Conservation (phyloP, 2,329 filamentous ascomycete genomes). For the Fusarium praegraminearum region DNA sequence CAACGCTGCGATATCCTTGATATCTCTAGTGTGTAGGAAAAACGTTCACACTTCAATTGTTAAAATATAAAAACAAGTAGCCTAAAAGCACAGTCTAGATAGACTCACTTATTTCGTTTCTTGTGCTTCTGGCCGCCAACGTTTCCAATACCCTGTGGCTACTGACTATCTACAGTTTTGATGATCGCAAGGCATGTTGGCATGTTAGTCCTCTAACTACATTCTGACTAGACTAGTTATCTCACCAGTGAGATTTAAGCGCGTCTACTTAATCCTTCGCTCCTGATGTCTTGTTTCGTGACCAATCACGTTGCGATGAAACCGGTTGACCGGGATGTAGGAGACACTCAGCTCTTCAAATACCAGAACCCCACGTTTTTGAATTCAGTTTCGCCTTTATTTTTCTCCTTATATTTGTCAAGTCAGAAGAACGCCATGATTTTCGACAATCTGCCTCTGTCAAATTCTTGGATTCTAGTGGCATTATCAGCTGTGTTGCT, state of each 20-base stretch:
- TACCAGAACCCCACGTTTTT: background rate
- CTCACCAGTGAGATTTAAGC: background rate
- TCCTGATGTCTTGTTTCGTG: accelerated
- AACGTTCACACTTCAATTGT: too few relatives aligned
- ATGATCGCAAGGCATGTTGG: background rate
- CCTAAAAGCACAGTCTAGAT: too few relatives aligned
- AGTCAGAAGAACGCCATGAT: background rate
- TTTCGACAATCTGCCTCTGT: background rate
- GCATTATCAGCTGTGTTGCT: background rate
- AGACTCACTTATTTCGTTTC: too few relatives aligned
- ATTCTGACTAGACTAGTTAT: background rate
- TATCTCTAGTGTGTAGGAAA: too few relatives aligned
- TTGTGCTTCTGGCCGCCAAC: too few relatives aligned
- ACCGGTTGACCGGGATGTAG: background rate
- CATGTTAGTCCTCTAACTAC: background rate
- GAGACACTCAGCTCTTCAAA: background rate
- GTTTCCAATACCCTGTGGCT: too few relatives aligned
- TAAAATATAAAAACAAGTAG: too few relatives aligned
- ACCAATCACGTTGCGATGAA: background rate
- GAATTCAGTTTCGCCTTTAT: background rate
- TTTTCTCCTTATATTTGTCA: background rate
- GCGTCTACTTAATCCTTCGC: background rate
- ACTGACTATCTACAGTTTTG: too few relatives aligned
- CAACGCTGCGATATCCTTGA: too few relatives aligned
- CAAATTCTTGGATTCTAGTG: background rate